Evolutionary conservation across 2,329 filamentous ascomycete genomes (phyloP).

Genomic region (Tolypocladium amazonense): DNA sequence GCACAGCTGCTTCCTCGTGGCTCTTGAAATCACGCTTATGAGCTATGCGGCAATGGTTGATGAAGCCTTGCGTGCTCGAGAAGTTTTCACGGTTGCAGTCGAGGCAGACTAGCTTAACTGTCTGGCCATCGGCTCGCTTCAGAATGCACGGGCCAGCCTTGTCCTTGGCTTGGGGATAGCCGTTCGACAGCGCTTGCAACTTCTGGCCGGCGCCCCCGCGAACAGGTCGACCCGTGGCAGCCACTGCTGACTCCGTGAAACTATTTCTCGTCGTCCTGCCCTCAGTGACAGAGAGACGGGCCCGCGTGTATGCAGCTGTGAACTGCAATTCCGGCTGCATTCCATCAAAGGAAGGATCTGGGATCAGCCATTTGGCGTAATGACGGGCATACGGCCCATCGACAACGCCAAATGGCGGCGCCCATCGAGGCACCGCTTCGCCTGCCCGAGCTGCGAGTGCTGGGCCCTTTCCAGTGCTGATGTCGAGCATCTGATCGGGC

Average conservation of each 20-base stretch:
- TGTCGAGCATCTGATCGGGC: conserved; percentile 55
- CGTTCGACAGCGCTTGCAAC: conserved; percentile 58
- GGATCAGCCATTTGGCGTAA: conserved; percentile 91
- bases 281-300: conserved; percentile 42
- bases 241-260: conserved; percentile 31
- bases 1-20: conserved; percentile 84
- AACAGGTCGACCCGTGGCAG: conserved; percentile 38
- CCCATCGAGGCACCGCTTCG: conserved; percentile 61
- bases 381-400: conserved; percentile 91
- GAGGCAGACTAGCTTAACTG: conserved; percentile 82
- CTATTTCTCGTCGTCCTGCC: conserved; percentile 73
- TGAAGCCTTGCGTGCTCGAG: conserved; percentile 95
- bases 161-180: conserved; percentile 65
- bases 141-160: conserved; percentile 75
- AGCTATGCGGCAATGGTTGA: conserved; percentile 96
- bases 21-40: conserved; percentile 91
- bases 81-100: conserved; percentile 88
- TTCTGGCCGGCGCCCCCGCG: conserved; percentile 47
- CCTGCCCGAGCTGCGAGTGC: conserved; percentile 52
- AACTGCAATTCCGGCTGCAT: conserved; percentile 36
- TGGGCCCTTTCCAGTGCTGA: conserved; percentile 65
- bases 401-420: conserved; percentile 79
- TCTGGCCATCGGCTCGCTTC: conserved; percentile 74
- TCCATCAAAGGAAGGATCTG: conserved; percentile 78
- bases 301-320: conserved; percentile 27